Evolutionary conservation across 2,329 filamentous ascomycete genomes (phyloP), one percentile per base, ranked within the genome.

Genomic region (Coniochaeta prunicola): DNA sequence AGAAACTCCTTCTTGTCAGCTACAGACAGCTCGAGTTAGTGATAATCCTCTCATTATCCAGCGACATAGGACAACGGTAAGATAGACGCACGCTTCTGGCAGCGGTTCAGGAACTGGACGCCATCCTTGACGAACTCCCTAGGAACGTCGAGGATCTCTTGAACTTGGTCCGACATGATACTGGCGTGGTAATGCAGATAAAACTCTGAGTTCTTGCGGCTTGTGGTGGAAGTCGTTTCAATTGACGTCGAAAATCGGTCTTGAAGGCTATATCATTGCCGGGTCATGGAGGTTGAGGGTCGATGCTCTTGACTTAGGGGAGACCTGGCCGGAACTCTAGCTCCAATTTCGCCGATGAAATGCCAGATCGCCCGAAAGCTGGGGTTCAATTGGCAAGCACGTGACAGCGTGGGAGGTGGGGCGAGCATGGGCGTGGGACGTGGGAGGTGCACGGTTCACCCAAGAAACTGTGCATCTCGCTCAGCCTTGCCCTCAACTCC

Each of bases 101-200:
- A 85, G 69, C 80, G 76, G 74, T 80, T 82, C 73, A 85, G 77
- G 76, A 86, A 86, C 66, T 85, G 82, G 61, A 82, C 77, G 68
- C 83, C 83, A 63, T 86, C 83, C 70, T 75, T 80, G 68, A 86
- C 72, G 73, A 89, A 89, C 74, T 88, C 84, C 71, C 79, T 78
- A 67, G 85, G 86, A 71, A 86, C 81, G 65, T 90, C 87, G 71
- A 88, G 81, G 69, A 90, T 77, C 71, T 89, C 85, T 74, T 89
- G 85, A 67, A 90, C 73, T 73, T 87, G 81, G 72, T 89, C 87
- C 74, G 85, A 80, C 83, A 86, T 86, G 70, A 66, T 26, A 76
- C 72, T 45, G 58, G 31, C 60, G 57, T 58, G 28, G 53, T 19
- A 55, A 31, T 2, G 26, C 21, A n/a, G 10, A 7, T n/a, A 31